Base-by-base conservation (phyloP, 805 yeast species). In the Ogataea methanolica region DNA sequence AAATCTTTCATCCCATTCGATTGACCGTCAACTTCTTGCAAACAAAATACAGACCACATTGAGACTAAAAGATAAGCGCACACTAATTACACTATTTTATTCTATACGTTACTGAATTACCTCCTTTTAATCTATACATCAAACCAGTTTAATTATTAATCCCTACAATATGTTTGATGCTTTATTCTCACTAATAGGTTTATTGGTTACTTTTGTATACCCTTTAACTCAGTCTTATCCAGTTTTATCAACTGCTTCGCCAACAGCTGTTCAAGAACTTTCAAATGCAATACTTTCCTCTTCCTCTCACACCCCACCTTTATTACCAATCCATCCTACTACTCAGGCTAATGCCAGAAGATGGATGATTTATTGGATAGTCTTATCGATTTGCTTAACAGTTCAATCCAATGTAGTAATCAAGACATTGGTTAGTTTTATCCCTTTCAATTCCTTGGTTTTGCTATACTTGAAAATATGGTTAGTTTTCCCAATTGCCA, bases 331-430 rank as follows among this genome's bases (percentile, higher is more conserved):
- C 5, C 21, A 44, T 19, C 43, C 46, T 8, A 34, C 8, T 6
- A 17, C 26, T 7, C 39, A 33, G 11, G 15, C 19, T 11, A 36
- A 39, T 19, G 9, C 36, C 7, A 15, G 36, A 21, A 48, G 49
- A 45, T 76, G 83, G 78, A 64, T 76, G 34, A 67, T 73, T 48
- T 82, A 85, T 65, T 88, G 96, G 96, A 70, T 84, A 12, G 80
- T 85, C 1, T 64, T 75, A 45, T 74, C 83, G 5, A 52, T 70
- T 7, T 61, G 56, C 40, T 43, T 52, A 6, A 43, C 50, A 17
- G 42, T 54, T 8, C 49, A 47, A 15, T 56, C 61, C 8, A 51
- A 50, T 29, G 38, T 39, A 5, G 34, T 58, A 4, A 55, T 61
- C 17, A 64, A 75, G 9, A 68, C 78, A 19, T 44, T 86, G n/a